These are phyloP conservation scores for Erucastrum elatum DNA, from an alignment of 345 rosid species.

Conservation along the genomic window DNA sequence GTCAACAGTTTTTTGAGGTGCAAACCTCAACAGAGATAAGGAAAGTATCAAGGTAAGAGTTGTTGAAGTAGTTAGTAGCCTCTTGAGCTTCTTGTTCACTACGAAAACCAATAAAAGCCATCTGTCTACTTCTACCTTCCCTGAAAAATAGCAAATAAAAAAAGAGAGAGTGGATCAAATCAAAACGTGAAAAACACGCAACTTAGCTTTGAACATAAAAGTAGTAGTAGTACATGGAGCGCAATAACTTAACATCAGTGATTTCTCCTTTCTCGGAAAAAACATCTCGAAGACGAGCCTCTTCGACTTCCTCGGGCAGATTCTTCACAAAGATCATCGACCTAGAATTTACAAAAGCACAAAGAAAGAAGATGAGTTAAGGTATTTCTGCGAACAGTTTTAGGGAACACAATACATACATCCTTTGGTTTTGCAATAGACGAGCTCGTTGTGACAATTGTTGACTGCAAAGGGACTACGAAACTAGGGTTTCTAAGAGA, in stretches of 20 bases:
- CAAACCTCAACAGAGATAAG: slow-evolving; percentile 79
- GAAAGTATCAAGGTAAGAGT: slow-evolving; percentile 60
- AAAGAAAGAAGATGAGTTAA: background rate
- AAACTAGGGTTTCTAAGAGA: background rate
- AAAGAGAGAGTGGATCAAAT: background rate
- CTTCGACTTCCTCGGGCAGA: slow-evolving; percentile 65
- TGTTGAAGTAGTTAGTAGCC: slow-evolving; percentile 76
- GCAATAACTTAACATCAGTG: slow-evolving; percentile 75
- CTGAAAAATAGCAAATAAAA: slow-evolving; percentile 36
- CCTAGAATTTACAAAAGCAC: slow-evolving; percentile 43
- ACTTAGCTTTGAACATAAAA: background rate
- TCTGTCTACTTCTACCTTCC: slow-evolving; percentile 83
- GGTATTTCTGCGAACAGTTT: background rate
- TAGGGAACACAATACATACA: slow-evolving; percentile 22
- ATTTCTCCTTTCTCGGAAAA: slow-evolving; percentile 85
- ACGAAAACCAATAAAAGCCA: slow-evolving; percentile 88
- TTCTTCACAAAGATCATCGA: slow-evolving; percentile 84
- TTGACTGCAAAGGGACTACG: background rate
- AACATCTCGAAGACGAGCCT: slow-evolving; percentile 62
- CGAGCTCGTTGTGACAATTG: slow-evolving; percentile 16
- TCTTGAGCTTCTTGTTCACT: slow-evolving; percentile 70
- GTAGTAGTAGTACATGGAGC: slow-evolving; percentile 52
- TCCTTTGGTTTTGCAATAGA: slow-evolving; percentile 6
- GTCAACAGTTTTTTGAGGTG: background rate
- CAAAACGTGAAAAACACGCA: background rate